Evolutionary conservation across 2,329 filamentous ascomycete genomes (phyloP).

Genomic region (Setomelanomma holmii): DNA sequence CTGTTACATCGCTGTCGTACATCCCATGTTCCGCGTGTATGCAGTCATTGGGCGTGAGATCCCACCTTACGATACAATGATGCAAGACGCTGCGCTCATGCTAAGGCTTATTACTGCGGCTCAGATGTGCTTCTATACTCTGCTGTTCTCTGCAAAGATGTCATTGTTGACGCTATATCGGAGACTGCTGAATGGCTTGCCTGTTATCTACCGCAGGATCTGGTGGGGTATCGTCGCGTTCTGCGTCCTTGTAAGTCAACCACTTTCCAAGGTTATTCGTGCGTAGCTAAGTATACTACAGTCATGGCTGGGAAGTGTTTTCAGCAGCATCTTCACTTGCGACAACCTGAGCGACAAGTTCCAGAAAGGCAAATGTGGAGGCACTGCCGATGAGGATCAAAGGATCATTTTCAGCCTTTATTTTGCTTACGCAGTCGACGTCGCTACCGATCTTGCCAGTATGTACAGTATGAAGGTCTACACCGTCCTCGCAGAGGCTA

Average conservation of each 20-base stretch:
- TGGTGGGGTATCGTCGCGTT: slow-evolving; percentile 47
- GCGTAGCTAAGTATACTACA: too few relatives aligned
- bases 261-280: background rate
- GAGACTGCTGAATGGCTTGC: slow-evolving; percentile 32
- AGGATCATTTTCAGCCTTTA: slow-evolving; percentile 37
- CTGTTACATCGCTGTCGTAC: slow-evolving; percentile 44
- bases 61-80: slow-evolving; percentile 35
- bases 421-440: slow-evolving; percentile 44
- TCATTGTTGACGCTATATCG: slow-evolving; percentile 46
- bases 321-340: slow-evolving; percentile 47
- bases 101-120: slow-evolving; percentile 48
- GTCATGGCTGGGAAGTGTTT: slow-evolving; percentile 46
- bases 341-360: slow-evolving; percentile 47
- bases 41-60: slow-evolving; percentile 30
- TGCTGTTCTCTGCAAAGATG: slow-evolving; percentile 13
- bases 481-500: background rate
- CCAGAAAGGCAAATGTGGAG: slow-evolving; percentile 33
- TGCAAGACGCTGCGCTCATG: slow-evolving; percentile 37
- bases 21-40: slow-evolving; percentile 40
- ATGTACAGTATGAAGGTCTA: background rate
- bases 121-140: slow-evolving; percentile 36
- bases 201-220: slow-evolving; percentile 36
- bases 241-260: slow-evolving; percentile 36
- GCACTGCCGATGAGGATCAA: slow-evolving; percentile 14
- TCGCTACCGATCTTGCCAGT: slow-evolving; percentile 45